Conservation (phyloP, 176 grass and related monocot species). For the Triticum monococcum region DNA sequence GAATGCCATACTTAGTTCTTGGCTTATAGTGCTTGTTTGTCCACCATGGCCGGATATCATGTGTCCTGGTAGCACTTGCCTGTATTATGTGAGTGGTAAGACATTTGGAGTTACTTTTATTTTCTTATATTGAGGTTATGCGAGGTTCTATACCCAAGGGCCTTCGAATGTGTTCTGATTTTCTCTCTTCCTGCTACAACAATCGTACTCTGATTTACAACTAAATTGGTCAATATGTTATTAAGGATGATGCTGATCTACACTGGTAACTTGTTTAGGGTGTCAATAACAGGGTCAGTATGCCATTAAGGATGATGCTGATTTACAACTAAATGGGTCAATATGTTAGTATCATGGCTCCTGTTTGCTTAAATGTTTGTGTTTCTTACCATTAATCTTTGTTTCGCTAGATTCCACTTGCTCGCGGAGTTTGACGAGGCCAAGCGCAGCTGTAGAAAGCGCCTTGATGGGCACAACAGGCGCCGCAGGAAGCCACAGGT, state of each 20-base stretch:
- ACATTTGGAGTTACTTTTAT: not conserved
- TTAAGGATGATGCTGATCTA: too few relatives aligned
- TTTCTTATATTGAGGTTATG: not conserved
- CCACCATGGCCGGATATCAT: not conserved
- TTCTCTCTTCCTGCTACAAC: not conserved
- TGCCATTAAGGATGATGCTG: too few relatives aligned
- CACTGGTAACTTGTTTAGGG: not conserved
- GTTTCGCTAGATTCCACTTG: slow-evolving; percentile 72
- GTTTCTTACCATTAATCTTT: slow-evolving; percentile 18
- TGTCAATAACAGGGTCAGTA: not conserved
- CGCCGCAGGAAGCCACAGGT: slow-evolving; percentile 83
- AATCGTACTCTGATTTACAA: not conserved
- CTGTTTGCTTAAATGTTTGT: not conserved
- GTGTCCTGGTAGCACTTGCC: not conserved
- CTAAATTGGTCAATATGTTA: too few relatives aligned
- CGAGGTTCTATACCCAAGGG: not conserved
- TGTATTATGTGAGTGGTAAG: not conserved
- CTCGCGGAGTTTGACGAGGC: slow-evolving; percentile 86
- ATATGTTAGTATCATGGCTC: too few relatives aligned
- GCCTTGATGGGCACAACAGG: slow-evolving; percentile 90
- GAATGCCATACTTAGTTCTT: too few relatives aligned
- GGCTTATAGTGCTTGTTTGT: too few relatives aligned
- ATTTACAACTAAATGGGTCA: too few relatives aligned
- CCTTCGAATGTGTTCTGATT: not conserved
- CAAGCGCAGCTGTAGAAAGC: slow-evolving; percentile 94